Evolutionary conservation across 257 asterid genomes (phyloP).

Genomic region (Solanum dulcamara): DNA sequence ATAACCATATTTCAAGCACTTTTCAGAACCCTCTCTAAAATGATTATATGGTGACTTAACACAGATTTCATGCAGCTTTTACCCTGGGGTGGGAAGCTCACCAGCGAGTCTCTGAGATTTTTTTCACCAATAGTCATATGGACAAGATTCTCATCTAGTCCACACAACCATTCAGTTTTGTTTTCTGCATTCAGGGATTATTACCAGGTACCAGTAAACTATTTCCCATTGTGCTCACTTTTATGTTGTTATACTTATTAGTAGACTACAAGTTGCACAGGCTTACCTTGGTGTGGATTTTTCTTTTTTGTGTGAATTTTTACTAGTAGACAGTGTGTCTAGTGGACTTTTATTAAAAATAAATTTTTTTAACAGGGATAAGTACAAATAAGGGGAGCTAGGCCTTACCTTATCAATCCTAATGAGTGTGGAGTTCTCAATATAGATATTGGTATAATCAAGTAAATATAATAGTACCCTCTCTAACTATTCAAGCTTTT

Average conservation of each 20-base stretch:
- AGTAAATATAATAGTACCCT: neutral
- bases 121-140: conserved; percentile 90
- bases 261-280: neutral
- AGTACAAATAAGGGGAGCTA: too few relatives aligned
- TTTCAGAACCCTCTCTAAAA: conserved; percentile 12
- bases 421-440: neutral
- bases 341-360: too few relatives aligned
- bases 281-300: neutral
- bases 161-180: conserved; percentile 33
- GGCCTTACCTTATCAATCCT: too few relatives aligned
- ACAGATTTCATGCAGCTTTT: conserved; percentile 80
- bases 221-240: neutral
- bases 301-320: too few relatives aligned
- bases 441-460: neutral
- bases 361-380: too few relatives aligned
- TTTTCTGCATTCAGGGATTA: conserved; percentile 82
- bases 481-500: neutral
- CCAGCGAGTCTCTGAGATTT: conserved; percentile 68
- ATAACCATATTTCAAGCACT: neutral
- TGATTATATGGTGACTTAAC: conserved; percentile 25
- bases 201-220: conserved; percentile 39
- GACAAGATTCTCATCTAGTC: conserved; percentile 61
- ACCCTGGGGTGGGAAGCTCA: conserved; percentile 98
- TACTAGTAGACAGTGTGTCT: too few relatives aligned
- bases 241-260: neutral